Evolutionary conservation across 2,329 filamentous ascomycete species (phyloP).

Genomic region (Penicillium verrucosum): DNA sequence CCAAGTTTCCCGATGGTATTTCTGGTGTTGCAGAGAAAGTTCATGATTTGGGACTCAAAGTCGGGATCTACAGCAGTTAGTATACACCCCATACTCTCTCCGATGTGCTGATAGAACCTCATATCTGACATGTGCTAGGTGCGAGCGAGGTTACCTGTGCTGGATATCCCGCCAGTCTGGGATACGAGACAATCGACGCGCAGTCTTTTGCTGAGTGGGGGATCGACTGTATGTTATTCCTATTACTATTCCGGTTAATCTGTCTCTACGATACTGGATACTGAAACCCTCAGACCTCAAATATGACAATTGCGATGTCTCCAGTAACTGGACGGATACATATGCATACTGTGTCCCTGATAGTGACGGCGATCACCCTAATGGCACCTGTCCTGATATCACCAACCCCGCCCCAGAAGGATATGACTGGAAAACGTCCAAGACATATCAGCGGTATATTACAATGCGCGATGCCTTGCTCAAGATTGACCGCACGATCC

Average conservation of each 20-base stretch:
- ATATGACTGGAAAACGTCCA: conserved; percentile 52
- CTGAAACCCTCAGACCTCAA: conserved; percentile 46
- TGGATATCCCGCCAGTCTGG: conserved; percentile 56
- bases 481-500: conserved; percentile 45
- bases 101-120: fast-evolving
- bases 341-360: conserved; percentile 44
- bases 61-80: conserved; percentile 60
- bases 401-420: conserved; percentile 41
- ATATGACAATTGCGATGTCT: conserved; percentile 56
- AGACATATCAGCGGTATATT: conserved; percentile 47
- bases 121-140: conserved; percentile 16
- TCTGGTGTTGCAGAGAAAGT: conserved; percentile 52
- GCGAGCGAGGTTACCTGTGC: conserved; percentile 50
- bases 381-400: conserved; percentile 42
- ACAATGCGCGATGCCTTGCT: conserved; percentile 54
- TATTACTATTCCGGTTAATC: too few relatives aligned
- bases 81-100: background rate
- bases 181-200: conserved; percentile 58
- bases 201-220: conserved; percentile 57
- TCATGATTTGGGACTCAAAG: conserved; percentile 57
- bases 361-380: conserved; percentile 32
- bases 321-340: conserved; percentile 38
- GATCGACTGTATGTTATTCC: conserved; percentile 47
- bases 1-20: conserved; percentile 59
- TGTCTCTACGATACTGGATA: background rate